Conservation (phyloP, 495 filamentous ascomycete genomes). For the Melanomma pulvis-pyrius region DNA sequence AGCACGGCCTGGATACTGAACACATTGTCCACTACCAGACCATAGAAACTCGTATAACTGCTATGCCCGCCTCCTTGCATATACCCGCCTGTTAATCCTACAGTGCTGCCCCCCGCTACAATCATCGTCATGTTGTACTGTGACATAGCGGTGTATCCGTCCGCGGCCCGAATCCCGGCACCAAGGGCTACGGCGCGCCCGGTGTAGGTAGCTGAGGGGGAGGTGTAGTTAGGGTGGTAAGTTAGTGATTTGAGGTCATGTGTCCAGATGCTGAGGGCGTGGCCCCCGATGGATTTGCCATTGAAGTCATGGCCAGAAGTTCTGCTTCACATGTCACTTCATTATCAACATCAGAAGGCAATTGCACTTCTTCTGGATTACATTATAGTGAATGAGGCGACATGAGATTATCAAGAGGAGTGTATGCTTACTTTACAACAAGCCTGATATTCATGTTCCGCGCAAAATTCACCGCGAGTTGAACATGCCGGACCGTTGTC, state of each 20-base stretch:
- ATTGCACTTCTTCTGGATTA: background rate
- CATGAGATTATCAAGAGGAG: background rate
- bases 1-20: slow-evolving; percentile 20
- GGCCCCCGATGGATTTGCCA: slow-evolving; percentile 54
- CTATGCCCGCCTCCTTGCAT: slow-evolving; percentile 32
- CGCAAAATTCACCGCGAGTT: slow-evolving; percentile 35
- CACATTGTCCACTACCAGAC: slow-evolving; percentile 29
- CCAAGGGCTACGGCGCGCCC: slow-evolving; percentile 24
- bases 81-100: slow-evolving; percentile 29
- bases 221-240: slow-evolving; percentile 43
- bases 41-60: slow-evolving; percentile 23
- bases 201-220: slow-evolving; percentile 11
- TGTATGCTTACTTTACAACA: slow-evolving; percentile 22
- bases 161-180: slow-evolving; percentile 14
- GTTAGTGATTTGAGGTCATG: slow-evolving; percentile 51
- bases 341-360: too few species aligned
- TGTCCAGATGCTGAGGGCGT: slow-evolving; percentile 53
- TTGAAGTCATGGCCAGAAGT: slow-evolving; percentile 59
- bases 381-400: background rate
- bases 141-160: slow-evolving; percentile 1
- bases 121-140: slow-evolving; percentile 19
- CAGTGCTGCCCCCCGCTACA: slow-evolving; percentile 19
- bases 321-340: slow-evolving; percentile 24
- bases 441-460: slow-evolving; percentile 31
- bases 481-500: slow-evolving; percentile 23